Conservation (phyloP, 345 rosid genomes). For the Cardamine occulta region DNA sequence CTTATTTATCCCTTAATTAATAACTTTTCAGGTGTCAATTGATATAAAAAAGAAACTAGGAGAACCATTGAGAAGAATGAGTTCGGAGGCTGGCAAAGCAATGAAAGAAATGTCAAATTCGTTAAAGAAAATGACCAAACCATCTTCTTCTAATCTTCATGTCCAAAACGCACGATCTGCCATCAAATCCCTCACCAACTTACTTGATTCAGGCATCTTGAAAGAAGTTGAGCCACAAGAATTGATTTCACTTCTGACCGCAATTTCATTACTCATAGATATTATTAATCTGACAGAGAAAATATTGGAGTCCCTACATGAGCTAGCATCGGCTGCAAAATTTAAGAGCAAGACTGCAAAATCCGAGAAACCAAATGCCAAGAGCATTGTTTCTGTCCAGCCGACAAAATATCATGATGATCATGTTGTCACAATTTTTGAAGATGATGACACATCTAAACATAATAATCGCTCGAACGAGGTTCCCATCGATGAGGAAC, state of each 20-base stretch:
- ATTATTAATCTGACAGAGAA: conserved; percentile 54
- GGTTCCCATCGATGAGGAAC: conserved; percentile 20
- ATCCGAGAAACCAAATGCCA: conserved; percentile 37
- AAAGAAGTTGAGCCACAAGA: conserved; percentile 51
- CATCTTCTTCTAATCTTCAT: conserved; percentile 49
- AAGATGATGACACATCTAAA: conserved; percentile 22
- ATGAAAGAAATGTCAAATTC: conserved; percentile 59
- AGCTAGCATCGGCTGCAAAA: conserved; percentile 58
- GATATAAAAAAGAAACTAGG: conserved; percentile 46
- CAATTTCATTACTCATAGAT: conserved; percentile 60
- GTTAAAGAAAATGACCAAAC: conserved; percentile 51
- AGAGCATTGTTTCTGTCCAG: conserved; percentile 19
- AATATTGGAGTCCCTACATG: conserved; percentile 56
- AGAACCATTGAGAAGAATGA: conserved; percentile 53
- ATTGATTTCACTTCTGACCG: conserved; percentile 50
- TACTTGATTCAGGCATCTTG: conserved; percentile 54
- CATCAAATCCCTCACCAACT: conserved; percentile 44
- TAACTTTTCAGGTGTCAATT: conserved; percentile 48
- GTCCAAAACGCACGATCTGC: conserved; percentile 51
- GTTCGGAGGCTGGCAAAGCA: conserved; percentile 59
- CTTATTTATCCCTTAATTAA: background rate
- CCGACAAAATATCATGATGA: conserved; percentile 29
- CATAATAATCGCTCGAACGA: background rate
- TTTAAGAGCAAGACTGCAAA: conserved; percentile 44
- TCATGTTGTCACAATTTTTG: conserved; percentile 33